A percentile compares a stretch with the other conserved stretches of the same genome.
Conservation (phyloP, 257 asterid species). For the Rehmannia glutinosa region DNA sequence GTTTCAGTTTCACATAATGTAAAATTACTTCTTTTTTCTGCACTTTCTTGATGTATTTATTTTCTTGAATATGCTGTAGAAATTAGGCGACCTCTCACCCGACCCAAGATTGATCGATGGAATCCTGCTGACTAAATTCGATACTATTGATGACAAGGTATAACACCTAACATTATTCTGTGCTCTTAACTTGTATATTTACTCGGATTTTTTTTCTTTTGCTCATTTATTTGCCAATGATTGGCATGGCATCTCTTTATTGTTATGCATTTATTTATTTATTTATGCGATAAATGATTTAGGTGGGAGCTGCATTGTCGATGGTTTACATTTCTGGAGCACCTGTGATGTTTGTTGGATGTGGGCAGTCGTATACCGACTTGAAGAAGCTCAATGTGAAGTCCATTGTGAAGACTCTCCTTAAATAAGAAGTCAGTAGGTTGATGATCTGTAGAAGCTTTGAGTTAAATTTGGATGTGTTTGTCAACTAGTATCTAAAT, state of each 20-base stretch:
- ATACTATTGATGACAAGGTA: slow-evolving; percentile 95
- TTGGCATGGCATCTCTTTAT: no score
- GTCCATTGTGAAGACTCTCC: slow-evolving; percentile 87
- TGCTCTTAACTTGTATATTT: no score
- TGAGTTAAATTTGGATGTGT: background rate
- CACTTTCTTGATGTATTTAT: background rate
- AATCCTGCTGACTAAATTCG: slow-evolving; percentile 88
- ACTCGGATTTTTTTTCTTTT: no score
- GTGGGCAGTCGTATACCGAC: slow-evolving; percentile 92
- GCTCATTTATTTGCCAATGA: background rate
- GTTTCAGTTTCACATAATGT: background rate
- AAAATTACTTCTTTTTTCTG: background rate
- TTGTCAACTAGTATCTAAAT: background rate
- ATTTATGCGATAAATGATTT: background rate
- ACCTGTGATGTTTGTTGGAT: slow-evolving; percentile 93
- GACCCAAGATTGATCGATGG: slow-evolving; percentile 88
- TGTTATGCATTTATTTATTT: no score
- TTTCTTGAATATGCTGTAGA: slow-evolving; percentile 38
- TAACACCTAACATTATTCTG: background rate
- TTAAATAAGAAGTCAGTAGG: slow-evolving; percentile 40
- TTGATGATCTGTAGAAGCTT: background rate
- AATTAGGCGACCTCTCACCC: slow-evolving; percentile 81
- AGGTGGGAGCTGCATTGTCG: slow-evolving; percentile 97
- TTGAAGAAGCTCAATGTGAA: slow-evolving; percentile 94
- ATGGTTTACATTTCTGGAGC: slow-evolving; percentile 94